Evolutionary conservation across 345 rosid genomes (phyloP), one percentile per base, ranked within the genome.

Genomic region (Eucalyptus caleyi): DNA sequence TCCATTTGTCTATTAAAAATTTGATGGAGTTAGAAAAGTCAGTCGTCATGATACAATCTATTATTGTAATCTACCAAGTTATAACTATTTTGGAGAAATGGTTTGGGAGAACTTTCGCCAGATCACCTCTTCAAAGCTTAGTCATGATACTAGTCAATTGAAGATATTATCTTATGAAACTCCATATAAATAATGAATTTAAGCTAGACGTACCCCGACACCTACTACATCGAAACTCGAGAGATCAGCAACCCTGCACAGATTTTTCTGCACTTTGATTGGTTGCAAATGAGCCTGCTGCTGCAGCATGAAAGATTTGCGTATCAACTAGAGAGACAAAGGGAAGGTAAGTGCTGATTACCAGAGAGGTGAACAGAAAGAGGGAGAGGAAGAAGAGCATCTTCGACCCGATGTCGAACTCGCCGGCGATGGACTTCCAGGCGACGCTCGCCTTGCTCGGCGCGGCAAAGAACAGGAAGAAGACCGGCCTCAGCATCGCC

Each of bases 331-430:
- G 42, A 69, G 81, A 32, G 81, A 32, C 1, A 14, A 37, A 37
- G 82, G 82, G 45, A 72, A 72, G 45, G 45, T 72, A 10, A 72
- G 82, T 37, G 40, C 24, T 59, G 89, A 91, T 93, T 91, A 95
- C 97, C 93, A 94, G 92, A 59, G 99, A 94, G 42, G 90, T 82
- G 93, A 95, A 95, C 88, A 95, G 94, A 91, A 95, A 95, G 19
- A 95, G 86, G 12, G 96, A 93, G 86, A 95, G 92, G 86, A 94
- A 96, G 93, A 95, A 93, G 34, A 95, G 90, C 94, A 95, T 95
- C 92, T 94, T 95, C 3, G 95, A 86, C 60, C 65, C 86, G 13
- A 86, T 86, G 49, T 90, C 89, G 81, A 88, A 88, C 32, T 86
- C 88, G 10, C 93, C 93, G 3, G 88, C 45, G 24, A 92, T 91